Evolutionary conservation across 2,329 filamentous ascomycete genomes (phyloP), one percentile per base, ranked within the genome.

Genomic region (Xylaria sp.): DNA sequence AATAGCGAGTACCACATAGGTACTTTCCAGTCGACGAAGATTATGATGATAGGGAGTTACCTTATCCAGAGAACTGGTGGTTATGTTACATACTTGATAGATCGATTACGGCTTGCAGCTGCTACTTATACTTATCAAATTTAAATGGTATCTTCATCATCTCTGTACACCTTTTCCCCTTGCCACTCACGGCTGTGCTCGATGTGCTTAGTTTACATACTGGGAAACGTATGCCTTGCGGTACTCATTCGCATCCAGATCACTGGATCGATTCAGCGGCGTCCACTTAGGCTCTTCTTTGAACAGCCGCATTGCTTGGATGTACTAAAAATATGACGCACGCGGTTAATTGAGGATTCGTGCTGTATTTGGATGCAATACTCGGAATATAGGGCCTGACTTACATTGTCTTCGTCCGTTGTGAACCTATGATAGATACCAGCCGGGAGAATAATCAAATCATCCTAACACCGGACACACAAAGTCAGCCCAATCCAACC

Each of bases 281-380:
- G 94, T 98, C 96, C 96, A 99, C 82, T 98, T 97, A 38, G 96
- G 96, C 81, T 98, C 94, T 71, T 98, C 96, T 83, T 98, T 94
- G 87, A 98, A 99, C 58, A 99, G 85, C 64, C 96, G 88, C 93
- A 98, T 95, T 15, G 96, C 96, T 77, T 96, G 92, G 72, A 97
- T 93, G 77, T 95, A 97, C 94, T 97, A 29, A 31, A 9, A 51
- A 25, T 25, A 33, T 1, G 25, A 57, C 17, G 38, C 29, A 51
- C 10, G 27, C 9, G 42, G 27, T 61, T 39, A 64, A 25, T n/a
- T 27, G 9, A 59, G 38, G 25, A 27, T 45, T 38, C 13, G 33
- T 5, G 20, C 53, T 1, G 25, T 33, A 7, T 36, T 33, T 22
- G 29, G 33, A 15, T 38, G 38, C 9, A 50, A 38, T 13, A 13